phyloP scores from a whole-genome alignment of 176 grass and related monocot genomes.

The Cocos nucifera region DNA sequence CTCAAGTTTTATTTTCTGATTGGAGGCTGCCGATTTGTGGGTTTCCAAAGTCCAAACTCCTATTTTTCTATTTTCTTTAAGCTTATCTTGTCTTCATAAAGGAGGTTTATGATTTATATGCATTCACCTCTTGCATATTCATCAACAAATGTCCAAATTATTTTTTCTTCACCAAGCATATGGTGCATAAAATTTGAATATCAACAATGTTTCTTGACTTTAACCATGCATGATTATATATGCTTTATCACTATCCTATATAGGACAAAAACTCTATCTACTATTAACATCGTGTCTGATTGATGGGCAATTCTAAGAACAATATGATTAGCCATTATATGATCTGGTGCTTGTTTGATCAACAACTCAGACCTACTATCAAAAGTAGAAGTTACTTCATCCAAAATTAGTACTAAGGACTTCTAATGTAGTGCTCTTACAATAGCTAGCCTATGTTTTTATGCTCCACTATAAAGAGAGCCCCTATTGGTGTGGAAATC shows the following conservation, averaged over 20 bases:
- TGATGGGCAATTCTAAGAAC: slow-evolving; percentile 57
- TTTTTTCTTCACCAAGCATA: no score
- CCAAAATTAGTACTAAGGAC: slow-evolving; percentile 54
- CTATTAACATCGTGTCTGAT: slow-evolving; percentile 53
- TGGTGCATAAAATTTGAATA: no score
- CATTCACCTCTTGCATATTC: background rate
- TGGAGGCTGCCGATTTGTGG: no score
- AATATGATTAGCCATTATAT: slow-evolving; percentile 33
- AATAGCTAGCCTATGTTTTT: slow-evolving; percentile 37
- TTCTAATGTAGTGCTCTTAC: slow-evolving; percentile 63
- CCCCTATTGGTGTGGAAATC: no score
- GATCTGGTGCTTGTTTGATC: slow-evolving; percentile 50
- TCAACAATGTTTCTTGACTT: no score
- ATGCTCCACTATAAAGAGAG: no score
- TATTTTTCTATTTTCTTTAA: no score
- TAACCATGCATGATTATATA: no score
- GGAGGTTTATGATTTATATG: no score
- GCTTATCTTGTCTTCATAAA: no score
- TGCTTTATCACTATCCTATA: slow-evolving; percentile 1
- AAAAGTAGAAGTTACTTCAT: slow-evolving; percentile 80
- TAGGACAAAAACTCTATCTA: slow-evolving; percentile 55
- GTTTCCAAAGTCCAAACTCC: no score
- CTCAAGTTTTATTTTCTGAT: no score
- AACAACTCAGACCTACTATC: slow-evolving; percentile 58
- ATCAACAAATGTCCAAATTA: background rate